Conservation (phyloP, 2,329 filamentous ascomycete genomes). For the Epichloe baconii region DNA sequence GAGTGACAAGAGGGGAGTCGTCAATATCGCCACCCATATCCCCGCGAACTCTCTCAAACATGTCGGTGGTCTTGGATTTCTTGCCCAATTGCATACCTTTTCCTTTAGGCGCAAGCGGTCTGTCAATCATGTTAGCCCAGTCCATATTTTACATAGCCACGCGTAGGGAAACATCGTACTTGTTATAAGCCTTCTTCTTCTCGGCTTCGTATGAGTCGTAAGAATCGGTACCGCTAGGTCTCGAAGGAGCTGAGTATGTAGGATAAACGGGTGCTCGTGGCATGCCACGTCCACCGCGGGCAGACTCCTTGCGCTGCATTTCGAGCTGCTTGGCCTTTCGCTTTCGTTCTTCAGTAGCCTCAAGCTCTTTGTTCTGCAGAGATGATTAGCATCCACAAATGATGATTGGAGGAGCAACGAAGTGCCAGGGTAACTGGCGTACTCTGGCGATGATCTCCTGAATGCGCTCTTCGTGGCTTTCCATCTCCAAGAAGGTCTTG, state of each 20-base stretch:
- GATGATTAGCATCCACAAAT: conserved; percentile 11
- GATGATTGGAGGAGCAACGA: neutral
- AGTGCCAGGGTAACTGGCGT: conserved; percentile 17
- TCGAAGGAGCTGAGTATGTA: conserved; percentile 70
- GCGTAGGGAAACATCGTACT: conserved; percentile 35
- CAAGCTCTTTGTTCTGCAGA: conserved; percentile 85
- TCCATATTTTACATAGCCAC: neutral
- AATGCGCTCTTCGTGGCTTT: conserved; percentile 96
- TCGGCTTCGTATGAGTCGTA: conserved; percentile 94
- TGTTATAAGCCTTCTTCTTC: conserved; percentile 84
- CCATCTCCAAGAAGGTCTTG: conserved; percentile 99
- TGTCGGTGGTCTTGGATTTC: conserved; percentile 94
- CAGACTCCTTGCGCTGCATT: conserved; percentile 94
- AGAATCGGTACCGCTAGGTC: conserved; percentile 61
- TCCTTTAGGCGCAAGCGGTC: conserved; percentile 58
- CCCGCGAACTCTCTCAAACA: conserved; percentile 89
- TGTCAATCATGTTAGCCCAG: conserved; percentile 13
- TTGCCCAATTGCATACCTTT: conserved; percentile 99
- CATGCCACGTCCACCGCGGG: conserved; percentile 55
- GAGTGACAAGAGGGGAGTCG: conserved; percentile 58
- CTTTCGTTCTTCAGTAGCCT: conserved; percentile 96
- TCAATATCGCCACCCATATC: conserved; percentile 83
- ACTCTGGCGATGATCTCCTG: conserved; percentile 94
- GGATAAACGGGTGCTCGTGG: conserved; percentile 74
- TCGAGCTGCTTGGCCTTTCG: conserved; percentile 97